Conservation (phyloP, 1,139 yeast species). For the Debaryomyces udenii region DNA sequence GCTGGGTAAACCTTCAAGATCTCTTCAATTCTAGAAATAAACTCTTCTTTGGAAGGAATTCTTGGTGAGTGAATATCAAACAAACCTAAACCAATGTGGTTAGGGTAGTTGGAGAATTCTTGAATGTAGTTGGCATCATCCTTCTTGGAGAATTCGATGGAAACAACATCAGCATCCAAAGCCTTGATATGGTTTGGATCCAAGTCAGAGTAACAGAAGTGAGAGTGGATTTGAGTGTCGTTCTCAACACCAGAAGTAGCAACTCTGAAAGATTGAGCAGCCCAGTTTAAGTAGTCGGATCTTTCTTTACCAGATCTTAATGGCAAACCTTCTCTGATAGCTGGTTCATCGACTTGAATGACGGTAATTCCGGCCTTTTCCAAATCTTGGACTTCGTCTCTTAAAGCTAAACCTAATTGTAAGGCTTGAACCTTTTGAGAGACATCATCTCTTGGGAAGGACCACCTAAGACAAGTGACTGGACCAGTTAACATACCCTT, state of each 20-base stretch:
- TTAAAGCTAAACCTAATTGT: constrained; percentile 95
- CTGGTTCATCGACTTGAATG: constrained; percentile 99
- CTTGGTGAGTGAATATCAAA: constrained; percentile 99
- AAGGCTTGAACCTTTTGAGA: constrained; percentile 93
- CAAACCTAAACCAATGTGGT: constrained; percentile 99
- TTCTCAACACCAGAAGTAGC: constrained; percentile 98
- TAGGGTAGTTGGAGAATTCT: constrained; percentile 97
- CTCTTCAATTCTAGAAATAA: constrained; percentile 88
- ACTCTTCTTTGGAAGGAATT: constrained; percentile 97
- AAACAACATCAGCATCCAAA: constrained; percentile 98
- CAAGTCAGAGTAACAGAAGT: constrained; percentile 99
- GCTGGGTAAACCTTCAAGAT: constrained; percentile 97
- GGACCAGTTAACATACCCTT: constrained; percentile 99
- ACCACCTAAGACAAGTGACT: constrained; percentile 99
- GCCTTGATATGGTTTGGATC: constrained; percentile 99
- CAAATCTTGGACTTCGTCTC: constrained; percentile 97
- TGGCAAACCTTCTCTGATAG: constrained; percentile 99
- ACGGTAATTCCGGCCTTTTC: constrained; percentile 98
- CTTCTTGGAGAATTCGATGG: constrained; percentile 99
- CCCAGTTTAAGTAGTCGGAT: constrained; percentile 96
- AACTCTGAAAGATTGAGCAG: constrained; percentile 99
- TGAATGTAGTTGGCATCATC: constrained; percentile 97
- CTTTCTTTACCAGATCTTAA: constrained; percentile 97
- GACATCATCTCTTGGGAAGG: constrained; percentile 99
- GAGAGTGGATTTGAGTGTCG: constrained; percentile 98